Base-by-base conservation (phyloP, 441 rosid genomes). In the Breynia disticha region DNA sequence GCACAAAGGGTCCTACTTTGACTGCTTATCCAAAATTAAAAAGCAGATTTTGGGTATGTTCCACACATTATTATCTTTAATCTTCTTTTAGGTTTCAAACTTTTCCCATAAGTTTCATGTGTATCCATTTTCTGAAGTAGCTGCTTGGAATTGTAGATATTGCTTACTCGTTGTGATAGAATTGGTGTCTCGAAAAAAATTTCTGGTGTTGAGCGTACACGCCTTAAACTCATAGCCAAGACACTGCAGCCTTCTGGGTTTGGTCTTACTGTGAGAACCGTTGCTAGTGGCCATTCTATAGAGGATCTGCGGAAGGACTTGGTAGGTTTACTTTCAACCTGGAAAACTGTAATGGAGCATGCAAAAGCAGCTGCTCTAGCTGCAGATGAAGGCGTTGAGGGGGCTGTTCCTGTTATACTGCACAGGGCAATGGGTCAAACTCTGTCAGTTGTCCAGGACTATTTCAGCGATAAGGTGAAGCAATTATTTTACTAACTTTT, bases 361-460 rank as follows among this genome's bases (percentile, higher is more conserved):
- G 98, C 95, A 62, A 86, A 84, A 72, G 84, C 95, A 64, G 75
- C 95, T 42, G 79, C 98, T 58, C 96, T 88, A 70, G 97, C 98
- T 56, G 93, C 96, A 51, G 97, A 88, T 73, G 94, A 84, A 82
- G 95, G 98, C 49, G 81, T 86, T 52, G 89, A 86, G 66, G 96
- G 95, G 52, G 89, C 98, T 37, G 65, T 86, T 66, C 98, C 96
- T 48, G 83, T 74, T 63, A 75, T 91, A 57, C 70, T 91, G 55
- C 97, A 91, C 73, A 76, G 87, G 73, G 95, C 98, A 54, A 88
- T 86, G 97, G 97, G 81, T 67, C 95, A 91, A 82, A 88, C 97
- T 9, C 89, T 91, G 61, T 84, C 96, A 46, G 86, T 87, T 73
- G 98, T 84, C 43, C 98, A 84, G 75, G 96, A 88, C 73, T 86